Percentiles rank a stretch among this genome's conserved stretches.
These are phyloP conservation scores for Jimgerdemannia lactiflua DNA, from an alignment of 192 early-diverging fungal genomes.

Conservation along the genomic window DNA sequence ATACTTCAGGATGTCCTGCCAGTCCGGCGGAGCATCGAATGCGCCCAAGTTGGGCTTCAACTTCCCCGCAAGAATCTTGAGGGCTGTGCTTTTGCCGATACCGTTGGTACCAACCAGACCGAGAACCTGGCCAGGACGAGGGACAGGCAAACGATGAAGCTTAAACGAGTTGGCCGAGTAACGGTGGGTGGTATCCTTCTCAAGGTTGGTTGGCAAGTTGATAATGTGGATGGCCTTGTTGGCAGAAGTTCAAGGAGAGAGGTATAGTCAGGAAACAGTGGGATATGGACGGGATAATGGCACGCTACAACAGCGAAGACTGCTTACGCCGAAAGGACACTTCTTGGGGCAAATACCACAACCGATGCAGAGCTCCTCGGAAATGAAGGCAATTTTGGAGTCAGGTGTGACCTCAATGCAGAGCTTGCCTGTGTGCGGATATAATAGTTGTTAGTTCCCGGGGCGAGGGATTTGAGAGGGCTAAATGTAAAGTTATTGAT, in stretches of 20 bases:
- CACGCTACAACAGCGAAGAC: background rate
- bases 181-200: constrained; percentile 93
- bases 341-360: constrained; percentile 98
- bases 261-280: no score
- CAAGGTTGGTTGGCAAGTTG: constrained; percentile 95
- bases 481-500: background rate
- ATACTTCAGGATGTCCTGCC: constrained; percentile 94
- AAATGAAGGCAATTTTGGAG: constrained; percentile 92
- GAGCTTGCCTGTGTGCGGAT: constrained; percentile 67
- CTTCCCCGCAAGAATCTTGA: constrained; percentile 92
- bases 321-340: constrained; percentile 75
- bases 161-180: constrained; percentile 98
- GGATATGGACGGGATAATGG: no score
- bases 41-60: constrained; percentile 95
- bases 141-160: constrained; percentile 92
- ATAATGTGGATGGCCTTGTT: constrained; percentile 87
- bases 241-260: no score
- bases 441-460: constrained; percentile 1
- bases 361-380: constrained; percentile 96
- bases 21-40: constrained; percentile 85
- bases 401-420: constrained; percentile 88
- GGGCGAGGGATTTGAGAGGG: background rate
- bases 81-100: constrained; percentile 92
- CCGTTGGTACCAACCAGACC: constrained; percentile 98
- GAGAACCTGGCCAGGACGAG: constrained; percentile 94